Evolutionary conservation across 352 stramenopile genomes (phyloP), one percentile per base, ranked within the genome.

Genomic region (Phytophthora ramorum): DNA sequence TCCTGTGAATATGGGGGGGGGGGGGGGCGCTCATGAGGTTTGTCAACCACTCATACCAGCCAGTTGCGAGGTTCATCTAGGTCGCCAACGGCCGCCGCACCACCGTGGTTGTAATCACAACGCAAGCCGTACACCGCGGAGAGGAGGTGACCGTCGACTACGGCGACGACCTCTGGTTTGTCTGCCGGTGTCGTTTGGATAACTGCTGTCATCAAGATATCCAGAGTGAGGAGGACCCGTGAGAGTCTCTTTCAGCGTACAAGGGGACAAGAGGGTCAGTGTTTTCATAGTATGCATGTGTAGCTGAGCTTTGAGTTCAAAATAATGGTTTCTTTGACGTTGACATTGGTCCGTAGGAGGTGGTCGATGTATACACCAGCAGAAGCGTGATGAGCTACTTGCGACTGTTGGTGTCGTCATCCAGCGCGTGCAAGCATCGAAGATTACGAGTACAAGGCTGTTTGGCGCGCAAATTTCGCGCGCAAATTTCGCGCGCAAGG

Each of bases 1-100:
- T 32, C 2, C 26, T 32, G 26, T 7, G 26, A 16, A 38, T 4
- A 32, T 57, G 22, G 57, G 45, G 0, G 17, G 46, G 26, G 1
- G 17, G 46, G 26, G 46, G 26, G 1, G 17, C 37, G 26, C 26
- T 64, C 7, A 51, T 63, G 45, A 6, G 43, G 12, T 62, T 62
- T 14, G 43, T 53, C 4, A 53, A 62, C 17, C 54, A 54, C 7
- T 54, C 30, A 4, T 48, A 43, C 30, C 6, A 44, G 9, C 54
- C 43, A 4, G 54, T 47, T 17, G 35, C 46, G 2, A 24, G 26
- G 35, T 51, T 64, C 38, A 5, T 55, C 24, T 37, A 64, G 35
- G 46, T 57, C 2, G 24, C 46, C 4, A 32, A 32, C 26, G 26
- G 26, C 2, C 26, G 26, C 4, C 26, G 26, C 26, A 32, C 26